Evolutionary conservation across 495 filamentous ascomycete genomes (phyloP), one percentile per base, ranked within the genome.

Genomic region (Articulospora tetracladia): DNA sequence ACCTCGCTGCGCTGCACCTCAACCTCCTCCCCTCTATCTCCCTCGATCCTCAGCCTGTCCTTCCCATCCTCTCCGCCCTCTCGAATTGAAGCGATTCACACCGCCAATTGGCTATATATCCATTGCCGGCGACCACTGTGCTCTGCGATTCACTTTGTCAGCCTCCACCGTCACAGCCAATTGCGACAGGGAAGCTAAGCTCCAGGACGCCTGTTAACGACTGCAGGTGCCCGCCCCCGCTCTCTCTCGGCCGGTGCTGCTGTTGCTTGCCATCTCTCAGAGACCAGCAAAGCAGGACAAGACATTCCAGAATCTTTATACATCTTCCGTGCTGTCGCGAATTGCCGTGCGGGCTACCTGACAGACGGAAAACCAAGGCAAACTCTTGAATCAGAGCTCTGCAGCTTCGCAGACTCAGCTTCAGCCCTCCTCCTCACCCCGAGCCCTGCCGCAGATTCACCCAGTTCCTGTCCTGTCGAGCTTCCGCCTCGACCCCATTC

Each of bases 271-370:
- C 55, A 53, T 12, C 28, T 34, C 19, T 27, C 55, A 30, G 28
- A 61, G 24, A 0, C 49, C 50, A 58, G 46, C 55, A 46, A 28
- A 25, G 55, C 17, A 15, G 39, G n/a, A 44, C 48, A 28, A 64
- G 58, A 60, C 59, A 59, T 68, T 68, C 65, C 58, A 68, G 65
- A 68, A 57, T 6, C 39, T 51, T 49, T 64, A 51, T 36, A 49
- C 50, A 0, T 10, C 39, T 50, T 58, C 55, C 19, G 32, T 61
- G 6, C 41, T 25, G 25, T 51, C 48, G 44, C 30, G 13, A 25
- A 48, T 4, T 22, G 23, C 15, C 46, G 3, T 58, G 24, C 23
- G 39, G 15, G 39, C 39, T 44, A 3, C n/a, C 39, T 15, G 3
- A 7, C 3, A 32, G 13, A 32, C 30, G 30, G 13, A 32, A 32